Percentiles rank a stretch among this genome's conserved stretches.
Evolutionary conservation across 2,329 filamentous ascomycete genomes (phyloP).

Genomic region (Reticulascus tulasneorum): DNA sequence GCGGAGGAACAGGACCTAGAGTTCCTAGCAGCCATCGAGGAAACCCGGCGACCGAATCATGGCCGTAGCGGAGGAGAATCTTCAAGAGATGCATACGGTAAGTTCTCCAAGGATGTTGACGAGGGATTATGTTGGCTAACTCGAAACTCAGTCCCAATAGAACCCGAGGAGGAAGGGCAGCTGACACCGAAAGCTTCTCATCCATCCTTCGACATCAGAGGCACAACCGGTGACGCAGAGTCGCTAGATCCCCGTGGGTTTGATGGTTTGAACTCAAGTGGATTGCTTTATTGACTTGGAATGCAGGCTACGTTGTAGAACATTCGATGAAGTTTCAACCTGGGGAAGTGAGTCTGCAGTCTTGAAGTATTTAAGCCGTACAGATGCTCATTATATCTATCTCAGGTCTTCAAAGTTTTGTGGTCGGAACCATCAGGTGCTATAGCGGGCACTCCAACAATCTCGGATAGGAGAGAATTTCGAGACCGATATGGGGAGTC

Average conservation of each 20-base stretch:
- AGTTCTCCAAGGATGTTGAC: not conserved
- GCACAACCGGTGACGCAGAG: slow-evolving; percentile 7
- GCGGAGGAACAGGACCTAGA: no score
- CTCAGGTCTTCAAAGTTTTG: slow-evolving; percentile 50
- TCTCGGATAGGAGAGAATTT: slow-evolving; percentile 29
- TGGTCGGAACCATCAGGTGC: slow-evolving; percentile 50
- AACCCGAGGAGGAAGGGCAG: slow-evolving; percentile 22
- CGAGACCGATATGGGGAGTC: slow-evolving; percentile 29
- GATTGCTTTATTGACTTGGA: not conserved
- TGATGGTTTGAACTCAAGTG: no score
- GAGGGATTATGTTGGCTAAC: not conserved
- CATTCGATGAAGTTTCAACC: slow-evolving; percentile 34
- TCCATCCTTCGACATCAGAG: slow-evolving; percentile 2
- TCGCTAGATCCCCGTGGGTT: slow-evolving; percentile 32
- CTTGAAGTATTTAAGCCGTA: not conserved
- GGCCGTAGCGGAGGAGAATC: slow-evolving; percentile 4
- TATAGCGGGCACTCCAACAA: slow-evolving; percentile 24
- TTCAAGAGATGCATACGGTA: slow-evolving; percentile 11
- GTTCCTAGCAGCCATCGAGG: no score
- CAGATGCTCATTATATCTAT: not conserved
- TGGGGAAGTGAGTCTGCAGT: slow-evolving; percentile 30
- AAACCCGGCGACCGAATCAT: no score
- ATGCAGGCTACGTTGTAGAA: slow-evolving; percentile 35
- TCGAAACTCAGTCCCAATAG: slow-evolving; percentile 4
- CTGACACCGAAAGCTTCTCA: slow-evolving; percentile 15